phyloP scores from a whole-genome alignment of 345 rosid species.

The Lepidium sativum region DNA sequence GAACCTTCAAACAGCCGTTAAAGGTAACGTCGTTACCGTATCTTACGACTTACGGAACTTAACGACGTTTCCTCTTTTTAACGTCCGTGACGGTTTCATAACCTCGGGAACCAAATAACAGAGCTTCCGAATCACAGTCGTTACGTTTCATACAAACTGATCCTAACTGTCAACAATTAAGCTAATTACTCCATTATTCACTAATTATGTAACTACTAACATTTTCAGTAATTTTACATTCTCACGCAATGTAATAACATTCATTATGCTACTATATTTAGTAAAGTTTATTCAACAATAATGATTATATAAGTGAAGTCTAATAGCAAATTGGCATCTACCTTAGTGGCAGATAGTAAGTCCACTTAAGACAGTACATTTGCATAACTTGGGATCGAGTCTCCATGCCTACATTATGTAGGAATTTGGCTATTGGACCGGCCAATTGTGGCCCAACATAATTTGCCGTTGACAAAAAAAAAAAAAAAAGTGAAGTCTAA shows the following conservation, averaged over 20 bases:
- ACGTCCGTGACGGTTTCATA: conserved; percentile 24
- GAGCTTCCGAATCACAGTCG: conserved; percentile 14
- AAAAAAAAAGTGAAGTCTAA: no score
- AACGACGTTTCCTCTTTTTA: conserved; percentile 10
- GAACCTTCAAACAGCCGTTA: conserved; percentile 6
- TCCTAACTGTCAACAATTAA: not conserved
- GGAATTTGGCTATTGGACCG: no score
- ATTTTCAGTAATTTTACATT: not conserved
- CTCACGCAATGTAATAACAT: not conserved
- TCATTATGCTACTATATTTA: not conserved
- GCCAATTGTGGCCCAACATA: no score
- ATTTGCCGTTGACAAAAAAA: no score
- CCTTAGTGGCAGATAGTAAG: no score
- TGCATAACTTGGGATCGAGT: no score
- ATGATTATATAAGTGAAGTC: not conserved
- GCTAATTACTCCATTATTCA: not conserved
- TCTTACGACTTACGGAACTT: not conserved
- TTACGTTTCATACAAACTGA: conserved; percentile 16
- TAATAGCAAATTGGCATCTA: no score
- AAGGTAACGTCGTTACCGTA: conserved; percentile 7
- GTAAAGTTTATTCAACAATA: not conserved
- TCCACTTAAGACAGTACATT: no score
- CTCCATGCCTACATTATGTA: no score
- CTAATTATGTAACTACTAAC: not conserved
- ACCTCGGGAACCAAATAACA: conserved; percentile 5